Percentiles rank a stretch among this genome's conserved stretches.
phyloP scores from a whole-genome alignment of 306 rosid genomes.

The Vigna angularis region DNA sequence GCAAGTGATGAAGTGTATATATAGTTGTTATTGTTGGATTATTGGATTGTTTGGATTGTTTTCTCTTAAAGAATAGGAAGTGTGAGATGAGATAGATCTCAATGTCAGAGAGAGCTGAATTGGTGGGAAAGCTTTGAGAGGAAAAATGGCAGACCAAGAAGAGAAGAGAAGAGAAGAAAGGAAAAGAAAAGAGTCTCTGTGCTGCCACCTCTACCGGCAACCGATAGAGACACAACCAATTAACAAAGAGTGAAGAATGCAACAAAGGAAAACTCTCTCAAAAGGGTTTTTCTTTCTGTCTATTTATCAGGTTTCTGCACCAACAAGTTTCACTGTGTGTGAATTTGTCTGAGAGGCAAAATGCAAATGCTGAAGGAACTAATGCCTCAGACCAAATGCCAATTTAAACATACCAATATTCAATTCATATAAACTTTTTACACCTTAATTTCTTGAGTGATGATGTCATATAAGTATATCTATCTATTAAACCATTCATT shows the following conservation, averaged over 20 bases:
- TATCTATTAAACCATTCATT: neutral
- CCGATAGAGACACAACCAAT: conserved; percentile 59
- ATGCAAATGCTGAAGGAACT: conserved; percentile 10
- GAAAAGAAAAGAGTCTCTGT: conserved; percentile 24
- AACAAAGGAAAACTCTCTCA: conserved; percentile 22
- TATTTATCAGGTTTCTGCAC: conserved; percentile 5
- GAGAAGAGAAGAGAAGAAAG: neutral
- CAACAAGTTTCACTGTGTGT: neutral
- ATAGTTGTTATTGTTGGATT: neutral
- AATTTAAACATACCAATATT: neutral
- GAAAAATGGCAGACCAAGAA: conserved; percentile 45
- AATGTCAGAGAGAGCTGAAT: conserved; percentile 22
- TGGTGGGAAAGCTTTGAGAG: conserved; percentile 63
- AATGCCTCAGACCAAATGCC: neutral
- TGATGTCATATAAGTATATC: no score
- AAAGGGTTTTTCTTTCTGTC: conserved; percentile 27
- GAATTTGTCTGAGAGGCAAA: neutral
- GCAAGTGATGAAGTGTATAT: neutral
- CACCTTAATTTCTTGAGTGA: neutral
- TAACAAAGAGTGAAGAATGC: conserved; percentile 27
- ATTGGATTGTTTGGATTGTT: neutral
- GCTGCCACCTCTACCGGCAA: conserved; percentile 66
- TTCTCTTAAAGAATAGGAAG: conserved; percentile 20
- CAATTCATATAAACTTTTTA: neutral
- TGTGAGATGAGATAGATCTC: conserved; percentile 2